These are phyloP conservation scores for Thelonectria rubi DNA, from an alignment of 2,329 filamentous ascomycete species.

Conservation along the genomic window DNA sequence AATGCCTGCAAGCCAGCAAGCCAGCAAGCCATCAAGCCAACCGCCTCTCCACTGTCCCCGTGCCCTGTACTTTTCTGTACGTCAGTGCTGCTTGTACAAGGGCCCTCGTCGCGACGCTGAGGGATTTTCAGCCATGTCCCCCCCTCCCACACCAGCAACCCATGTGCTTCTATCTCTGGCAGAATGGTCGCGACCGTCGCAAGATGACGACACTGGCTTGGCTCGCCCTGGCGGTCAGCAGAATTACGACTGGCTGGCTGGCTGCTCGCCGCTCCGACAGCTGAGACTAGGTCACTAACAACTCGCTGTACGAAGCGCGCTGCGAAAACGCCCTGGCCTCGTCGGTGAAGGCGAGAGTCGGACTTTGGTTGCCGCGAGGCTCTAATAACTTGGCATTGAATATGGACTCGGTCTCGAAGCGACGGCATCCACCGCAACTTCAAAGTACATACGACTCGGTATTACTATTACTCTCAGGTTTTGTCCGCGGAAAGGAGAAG, in stretches of 20 bases:
- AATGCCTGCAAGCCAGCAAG: conserved; percentile 7
- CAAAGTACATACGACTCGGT: background rate
- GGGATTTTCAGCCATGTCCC: conserved; percentile 42
- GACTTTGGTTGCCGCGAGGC: conserved; percentile 17
- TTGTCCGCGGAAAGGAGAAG: conserved; percentile 1
- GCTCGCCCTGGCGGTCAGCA: conserved; percentile 41
- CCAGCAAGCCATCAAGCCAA: conserved; percentile 8
- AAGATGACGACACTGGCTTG: conserved; percentile 42
- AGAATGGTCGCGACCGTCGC: conserved; percentile 29
- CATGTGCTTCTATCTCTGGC: conserved; percentile 39
- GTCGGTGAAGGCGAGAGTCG: conserved; percentile 24
- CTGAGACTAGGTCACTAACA: background rate
- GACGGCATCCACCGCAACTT: background rate
- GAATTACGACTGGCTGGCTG: conserved; percentile 39
- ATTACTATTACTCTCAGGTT: background rate
- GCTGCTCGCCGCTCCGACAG: conserved; percentile 9
- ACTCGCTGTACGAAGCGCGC: background rate
- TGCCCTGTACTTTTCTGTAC: conserved; percentile 39
- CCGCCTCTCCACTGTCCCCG: conserved; percentile 26
- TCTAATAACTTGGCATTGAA: conserved; percentile 20
- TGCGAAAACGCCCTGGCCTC: conserved; percentile 22
- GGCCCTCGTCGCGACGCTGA: conserved; percentile 37
- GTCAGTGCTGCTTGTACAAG: conserved; percentile 39
- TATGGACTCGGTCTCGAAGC: conserved; percentile 24
- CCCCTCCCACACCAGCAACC: conserved; percentile 30